Evolutionary conservation across 2,329 filamentous ascomycete species (phyloP), one percentile per base, ranked within the genome.

Genomic region (Boeremia exigua): DNA sequence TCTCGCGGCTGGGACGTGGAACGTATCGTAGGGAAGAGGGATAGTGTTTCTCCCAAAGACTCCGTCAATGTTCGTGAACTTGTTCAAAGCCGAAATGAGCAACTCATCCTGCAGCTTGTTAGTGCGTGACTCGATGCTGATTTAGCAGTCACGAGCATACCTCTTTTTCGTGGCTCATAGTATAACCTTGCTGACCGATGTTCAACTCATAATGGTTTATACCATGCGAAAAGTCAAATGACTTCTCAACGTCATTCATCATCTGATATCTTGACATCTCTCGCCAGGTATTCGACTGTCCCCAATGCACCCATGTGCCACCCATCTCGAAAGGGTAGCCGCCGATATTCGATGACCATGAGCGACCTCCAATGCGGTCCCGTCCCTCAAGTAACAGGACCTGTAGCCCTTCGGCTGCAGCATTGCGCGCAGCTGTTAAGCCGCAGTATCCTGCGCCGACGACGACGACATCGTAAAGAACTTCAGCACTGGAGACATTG

Each of bases 61-160:
- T 0, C 80, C 80, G 51, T 82, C 81, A 3, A 82, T 72, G 36
- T 82, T 79, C 34, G 79, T 74, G 14, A 82, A 75, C 19, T 82
- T 82, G 6, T 70, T 66, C 1, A 81, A 49, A 0, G 68, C 76
- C 5, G 61, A 61, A 2, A 39, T 52, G 7, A 62, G 37, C 0
- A 66, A 52, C 36, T 60, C 51, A 34, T 36, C 66, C 64, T 50
- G 69, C 63, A 44, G 74, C 3, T 10, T 12, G 34, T 54, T 25
- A 53, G 19, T 6, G 34, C 5, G 5, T 37, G 7, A 37, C 3
- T 36, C 8, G 7, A 19, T 19, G 19, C 3, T 19, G 32, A 4
- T 17, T 3, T 11, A 19, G 15, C 9, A 19, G 4, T 17, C 2
- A 12, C n/a, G 7, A 15, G 3, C 40, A 23, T 30, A 73, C 72